Evolutionary conservation across 345 rosid genomes (phyloP), one percentile per base, ranked within the genome.

Genomic region (Arabis hirsuta): DNA sequence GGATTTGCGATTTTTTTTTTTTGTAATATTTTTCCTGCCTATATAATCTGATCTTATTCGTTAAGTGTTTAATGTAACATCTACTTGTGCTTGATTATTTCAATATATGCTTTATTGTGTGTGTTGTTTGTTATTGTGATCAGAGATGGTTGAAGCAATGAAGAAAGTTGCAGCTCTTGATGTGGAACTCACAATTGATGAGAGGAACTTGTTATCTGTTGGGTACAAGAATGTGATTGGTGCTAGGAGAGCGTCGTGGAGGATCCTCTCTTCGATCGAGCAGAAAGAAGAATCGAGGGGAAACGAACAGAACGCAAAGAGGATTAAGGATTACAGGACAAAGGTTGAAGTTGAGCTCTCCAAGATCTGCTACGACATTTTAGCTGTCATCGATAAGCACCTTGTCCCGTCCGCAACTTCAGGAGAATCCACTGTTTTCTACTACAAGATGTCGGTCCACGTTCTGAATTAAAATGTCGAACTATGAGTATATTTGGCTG

Each of bases 161-260:
- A 87, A 91, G 84, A 83, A 81, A 63, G 81, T 91, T 60, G 92
- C 97, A 8, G 84, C 74, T 78, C 76, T 87, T 72, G 86, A 84
- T 71, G 84, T 86, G 62, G 96, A 89, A 44, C 80, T 91, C 73
- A 86, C 97, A 0, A 81, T 86, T 52, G 96, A 91, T 78, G 94
- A 91, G 85, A 79, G 97, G 79, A 91, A 91, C 72, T 80, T 91
- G 58, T 83, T 89, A 20, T 91, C 96, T 13, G 97, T 89, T 26
- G 97, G 94, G 2, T 91, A 91, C 78, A 91, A 89, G 79, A 91
- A 91, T 69, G 91, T 91, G 60, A 91, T 89, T 66, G 96, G 97
- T 34, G 82, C 90, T 12, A 86, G 96, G 69, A 89, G 96, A 57
- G 89, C 92, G 0, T 85, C 87, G 1, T 85, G 89, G 92, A 70